Evolutionary conservation across 768 basidiomycete species (phyloP).

Genomic region (Phaffia australis): DNA sequence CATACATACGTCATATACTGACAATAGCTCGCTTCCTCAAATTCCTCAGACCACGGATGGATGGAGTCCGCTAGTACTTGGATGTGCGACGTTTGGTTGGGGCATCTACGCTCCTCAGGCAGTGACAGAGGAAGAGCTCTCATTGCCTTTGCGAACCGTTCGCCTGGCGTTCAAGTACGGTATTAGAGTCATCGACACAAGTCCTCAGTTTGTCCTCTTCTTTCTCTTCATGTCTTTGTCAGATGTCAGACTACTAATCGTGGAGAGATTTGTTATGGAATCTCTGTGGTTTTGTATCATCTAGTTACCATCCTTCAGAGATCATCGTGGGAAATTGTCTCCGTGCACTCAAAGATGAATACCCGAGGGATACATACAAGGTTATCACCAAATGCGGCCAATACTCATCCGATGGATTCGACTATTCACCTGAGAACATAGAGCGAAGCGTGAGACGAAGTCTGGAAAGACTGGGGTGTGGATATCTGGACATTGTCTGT

Average conservation of each 20-base stretch:
- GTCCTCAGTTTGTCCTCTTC: slow-evolving; percentile 17
- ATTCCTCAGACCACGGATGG: not conserved
- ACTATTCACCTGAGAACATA: slow-evolving; percentile 32
- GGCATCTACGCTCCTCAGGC: slow-evolving; percentile 32
- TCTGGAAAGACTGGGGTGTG: slow-evolving; percentile 33
- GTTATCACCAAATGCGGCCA: slow-evolving; percentile 39
- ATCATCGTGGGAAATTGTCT: slow-evolving; percentile 35
- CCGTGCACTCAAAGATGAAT: slow-evolving; percentile 28
- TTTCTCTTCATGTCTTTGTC: not conserved
- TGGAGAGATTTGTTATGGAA: not conserved
- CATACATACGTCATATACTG: not conserved
- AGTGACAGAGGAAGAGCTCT: slow-evolving; percentile 26
- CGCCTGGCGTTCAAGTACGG: slow-evolving; percentile 35
- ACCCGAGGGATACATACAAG: slow-evolving; percentile 34
- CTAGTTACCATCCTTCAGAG: slow-evolving; percentile 39
- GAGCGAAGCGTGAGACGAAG: slow-evolving; percentile 32
- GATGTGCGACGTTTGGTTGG: slow-evolving; percentile 36
- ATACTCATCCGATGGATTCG: slow-evolving; percentile 30
- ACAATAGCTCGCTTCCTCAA: not conserved
- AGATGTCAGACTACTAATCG: slow-evolving; percentile 17
- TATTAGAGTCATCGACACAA: slow-evolving; percentile 38
- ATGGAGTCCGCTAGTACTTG: slow-evolving; percentile 33
- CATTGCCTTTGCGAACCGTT: slow-evolving; percentile 33
- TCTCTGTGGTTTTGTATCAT: not conserved
- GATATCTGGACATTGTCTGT: slow-evolving; percentile 39